Evolutionary conservation across 176 grass and related monocot genomes (phyloP).

Genomic region (Pontederia paniculata): DNA sequence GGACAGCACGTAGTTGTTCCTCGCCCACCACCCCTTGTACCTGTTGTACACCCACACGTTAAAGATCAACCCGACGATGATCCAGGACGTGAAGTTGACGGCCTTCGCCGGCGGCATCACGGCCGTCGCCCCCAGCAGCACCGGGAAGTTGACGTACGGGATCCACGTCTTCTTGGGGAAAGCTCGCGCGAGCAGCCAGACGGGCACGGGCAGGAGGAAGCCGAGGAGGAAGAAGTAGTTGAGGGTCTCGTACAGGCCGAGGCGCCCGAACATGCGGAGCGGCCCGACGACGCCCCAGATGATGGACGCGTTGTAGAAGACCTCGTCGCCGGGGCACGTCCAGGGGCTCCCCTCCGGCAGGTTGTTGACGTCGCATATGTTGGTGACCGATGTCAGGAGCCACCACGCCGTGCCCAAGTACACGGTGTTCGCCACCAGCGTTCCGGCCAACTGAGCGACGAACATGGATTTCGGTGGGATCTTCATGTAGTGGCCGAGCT

Average conservation of each 20-base stretch:
- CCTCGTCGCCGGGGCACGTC: conserved; percentile 70
- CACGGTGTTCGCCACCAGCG: conserved; percentile 41
- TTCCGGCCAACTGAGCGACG: conserved; percentile 50
- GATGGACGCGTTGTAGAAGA: conserved; percentile 83
- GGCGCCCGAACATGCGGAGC: conserved; percentile 51
- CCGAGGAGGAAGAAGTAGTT: conserved; percentile 81
- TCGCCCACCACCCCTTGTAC: conserved; percentile 5
- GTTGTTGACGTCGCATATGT: conserved; percentile 40
- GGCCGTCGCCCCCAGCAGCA: conserved; percentile 37
- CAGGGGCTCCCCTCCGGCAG: conserved; percentile 56
- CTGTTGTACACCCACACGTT: conserved; percentile 33
- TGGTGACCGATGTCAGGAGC: conserved; percentile 34
- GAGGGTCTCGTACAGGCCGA: conserved; percentile 37
- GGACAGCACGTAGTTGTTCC: not conserved
- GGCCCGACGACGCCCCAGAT: conserved; percentile 89
- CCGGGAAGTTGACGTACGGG: conserved; percentile 51
- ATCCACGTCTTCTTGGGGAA: conserved; percentile 51
- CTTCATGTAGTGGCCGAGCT: conserved; percentile 94
- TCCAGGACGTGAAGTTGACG: conserved; percentile 69
- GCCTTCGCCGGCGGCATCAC: conserved; percentile 53
- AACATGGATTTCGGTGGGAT: conserved; percentile 82
- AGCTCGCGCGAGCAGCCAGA: conserved; percentile 31
- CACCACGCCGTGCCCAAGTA: conserved; percentile 80
- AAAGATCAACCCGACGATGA: conserved; percentile 38
- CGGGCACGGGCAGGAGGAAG: conserved; percentile 33